These are phyloP conservation scores for Erysimum cheiranthoides DNA, from an alignment of 345 rosid genomes.

Conservation along the genomic window DNA sequence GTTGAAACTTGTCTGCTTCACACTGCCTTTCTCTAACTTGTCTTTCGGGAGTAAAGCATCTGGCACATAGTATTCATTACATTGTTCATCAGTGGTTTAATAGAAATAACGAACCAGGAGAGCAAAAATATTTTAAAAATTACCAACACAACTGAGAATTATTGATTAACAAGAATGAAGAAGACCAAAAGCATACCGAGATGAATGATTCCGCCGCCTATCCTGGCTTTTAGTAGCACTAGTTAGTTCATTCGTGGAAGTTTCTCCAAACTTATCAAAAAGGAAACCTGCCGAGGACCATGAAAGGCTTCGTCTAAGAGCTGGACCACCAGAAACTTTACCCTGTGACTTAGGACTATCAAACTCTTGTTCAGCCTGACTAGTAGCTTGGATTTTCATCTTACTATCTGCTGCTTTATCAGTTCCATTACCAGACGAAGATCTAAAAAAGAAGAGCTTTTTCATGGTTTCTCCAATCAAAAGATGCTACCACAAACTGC, in stretches of 20 bases:
- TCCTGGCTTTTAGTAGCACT: conserved; percentile 36
- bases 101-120: neutral
- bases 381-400: conserved; percentile 46
- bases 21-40: conserved; percentile 54
- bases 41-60: conserved; percentile 62
- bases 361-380: conserved; percentile 47
- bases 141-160: conserved; percentile 14
- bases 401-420: conserved; percentile 53
- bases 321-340: conserved; percentile 58
- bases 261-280: conserved; percentile 54
- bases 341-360: conserved; percentile 57
- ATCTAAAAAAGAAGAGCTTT: conserved; percentile 83
- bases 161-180: conserved; percentile 17
- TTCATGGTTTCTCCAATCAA: conserved; percentile 63
- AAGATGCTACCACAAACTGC: conserved; percentile 41
- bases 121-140: neutral
- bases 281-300: conserved; percentile 71
- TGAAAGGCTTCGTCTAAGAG: conserved; percentile 86
- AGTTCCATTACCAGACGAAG: conserved; percentile 59
- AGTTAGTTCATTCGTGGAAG: conserved; percentile 50
- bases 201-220: conserved; percentile 52
- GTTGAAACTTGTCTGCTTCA: conserved; percentile 52
- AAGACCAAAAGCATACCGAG: conserved; percentile 54
- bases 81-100: conserved; percentile 2
- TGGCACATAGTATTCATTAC: conserved; percentile 23